These are phyloP conservation scores for Scytalidium lignicola DNA, from an alignment of 2,329 filamentous ascomycete genomes.

Conservation along the genomic window DNA sequence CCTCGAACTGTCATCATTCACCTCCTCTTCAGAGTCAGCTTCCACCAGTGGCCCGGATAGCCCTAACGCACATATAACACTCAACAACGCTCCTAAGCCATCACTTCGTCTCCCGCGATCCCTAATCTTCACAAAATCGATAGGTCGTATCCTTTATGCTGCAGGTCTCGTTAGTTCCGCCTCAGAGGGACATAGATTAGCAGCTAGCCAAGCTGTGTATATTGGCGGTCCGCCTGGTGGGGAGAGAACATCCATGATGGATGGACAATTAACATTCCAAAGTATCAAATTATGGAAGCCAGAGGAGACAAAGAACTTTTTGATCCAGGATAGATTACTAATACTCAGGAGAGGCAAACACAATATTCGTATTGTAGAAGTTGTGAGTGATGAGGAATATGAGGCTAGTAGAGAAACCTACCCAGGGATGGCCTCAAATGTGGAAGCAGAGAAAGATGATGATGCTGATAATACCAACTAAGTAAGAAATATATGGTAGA, in stretches of 20 bases:
- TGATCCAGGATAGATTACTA: slow-evolving; percentile 54
- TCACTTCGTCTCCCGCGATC: slow-evolving; percentile 56
- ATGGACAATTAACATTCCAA: slow-evolving; percentile 53
- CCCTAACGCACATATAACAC: slow-evolving; percentile 15
- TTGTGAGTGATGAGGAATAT: slow-evolving; percentile 49
- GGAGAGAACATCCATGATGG: slow-evolving; percentile 36
- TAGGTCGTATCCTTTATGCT: slow-evolving; percentile 55
- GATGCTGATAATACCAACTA: background rate
- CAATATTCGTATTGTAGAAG: slow-evolving; percentile 55
- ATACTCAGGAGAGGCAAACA: slow-evolving; percentile 60
- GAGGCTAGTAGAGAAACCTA: background rate
- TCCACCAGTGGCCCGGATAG: slow-evolving; percentile 1
- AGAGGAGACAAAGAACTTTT: slow-evolving; percentile 52
- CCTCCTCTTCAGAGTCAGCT: slow-evolving; percentile 1
- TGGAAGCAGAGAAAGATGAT: background rate
- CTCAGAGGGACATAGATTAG: slow-evolving; percentile 55
- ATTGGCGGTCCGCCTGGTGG: slow-evolving; percentile 49
- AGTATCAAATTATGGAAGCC: slow-evolving; percentile 55
- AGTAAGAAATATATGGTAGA: background rate
- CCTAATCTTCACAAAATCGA: slow-evolving; percentile 48
- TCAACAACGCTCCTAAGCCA: slow-evolving; percentile 44
- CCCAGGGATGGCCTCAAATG: background rate
- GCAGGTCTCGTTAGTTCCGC: slow-evolving; percentile 52
- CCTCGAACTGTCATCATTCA: slow-evolving; percentile 2
- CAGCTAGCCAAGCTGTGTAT: slow-evolving; percentile 51